phyloP scores from a whole-genome alignment of 768 basidiomycete species.

The Boletellus sp. region DNA sequence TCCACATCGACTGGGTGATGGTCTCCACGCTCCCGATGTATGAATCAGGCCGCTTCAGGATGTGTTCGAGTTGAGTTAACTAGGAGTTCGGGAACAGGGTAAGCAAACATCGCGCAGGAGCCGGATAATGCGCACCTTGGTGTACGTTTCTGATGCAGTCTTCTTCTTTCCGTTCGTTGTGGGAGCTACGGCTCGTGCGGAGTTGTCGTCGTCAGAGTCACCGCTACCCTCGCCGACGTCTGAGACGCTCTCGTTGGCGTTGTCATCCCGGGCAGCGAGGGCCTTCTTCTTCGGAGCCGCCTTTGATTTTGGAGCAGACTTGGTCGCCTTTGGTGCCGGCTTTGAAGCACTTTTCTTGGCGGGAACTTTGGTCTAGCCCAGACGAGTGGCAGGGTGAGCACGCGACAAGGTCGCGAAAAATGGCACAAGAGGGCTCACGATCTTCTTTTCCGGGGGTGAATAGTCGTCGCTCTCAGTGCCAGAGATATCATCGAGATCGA shows the following conservation, averaged over 20 bases:
- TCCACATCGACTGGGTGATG: slow-evolving; percentile 88
- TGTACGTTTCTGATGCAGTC: slow-evolving; percentile 86
- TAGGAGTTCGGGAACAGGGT: slow-evolving; percentile 29
- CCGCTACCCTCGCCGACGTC: slow-evolving; percentile 39
- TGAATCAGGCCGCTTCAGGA: slow-evolving; percentile 86
- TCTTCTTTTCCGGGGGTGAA: slow-evolving; percentile 58
- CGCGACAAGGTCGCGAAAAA: slow-evolving; percentile 2
- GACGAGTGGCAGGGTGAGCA: slow-evolving; percentile 17
- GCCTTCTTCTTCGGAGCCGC: slow-evolving; percentile 65
- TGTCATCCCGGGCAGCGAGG: slow-evolving; percentile 61
- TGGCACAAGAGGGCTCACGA: slow-evolving; percentile 16
- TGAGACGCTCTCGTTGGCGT: slow-evolving; percentile 47
- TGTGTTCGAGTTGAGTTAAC: slow-evolving; percentile 94
- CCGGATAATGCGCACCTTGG: slow-evolving; percentile 56
- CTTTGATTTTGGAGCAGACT: slow-evolving; percentile 48
- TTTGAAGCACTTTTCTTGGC: slow-evolving; percentile 42
- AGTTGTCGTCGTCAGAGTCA: slow-evolving; percentile 40
- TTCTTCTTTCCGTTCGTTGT: slow-evolving; percentile 62
- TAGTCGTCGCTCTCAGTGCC: slow-evolving; percentile 67
- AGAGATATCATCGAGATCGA: slow-evolving; percentile 55
- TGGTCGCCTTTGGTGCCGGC: slow-evolving; percentile 38
- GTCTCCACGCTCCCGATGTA: slow-evolving; percentile 97
- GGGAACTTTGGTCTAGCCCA: slow-evolving; percentile 31
- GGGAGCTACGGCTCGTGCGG: slow-evolving; percentile 22
- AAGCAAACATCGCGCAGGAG: background rate